phyloP scores from a whole-genome alignment of 176 grass and related monocot genomes.

The Lolium rigidum region DNA sequence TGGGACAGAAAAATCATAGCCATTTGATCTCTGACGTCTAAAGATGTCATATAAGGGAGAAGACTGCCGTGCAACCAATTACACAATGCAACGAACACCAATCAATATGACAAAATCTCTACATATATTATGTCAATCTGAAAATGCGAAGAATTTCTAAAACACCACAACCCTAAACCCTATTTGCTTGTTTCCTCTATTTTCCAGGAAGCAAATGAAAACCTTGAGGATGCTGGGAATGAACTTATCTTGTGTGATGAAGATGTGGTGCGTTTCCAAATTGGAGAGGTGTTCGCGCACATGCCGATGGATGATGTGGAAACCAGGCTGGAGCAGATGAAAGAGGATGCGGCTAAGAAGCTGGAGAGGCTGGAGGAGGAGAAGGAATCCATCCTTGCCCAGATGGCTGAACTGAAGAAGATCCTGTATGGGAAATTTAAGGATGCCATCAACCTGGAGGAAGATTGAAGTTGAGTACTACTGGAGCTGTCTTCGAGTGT shows the following conservation, averaged over 20 bases:
- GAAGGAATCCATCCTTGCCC: conserved; percentile 75
- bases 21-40: too few relatives aligned
- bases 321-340: conserved; percentile 87
- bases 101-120: too few relatives aligned
- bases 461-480: conserved; percentile 54
- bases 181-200: neutral
- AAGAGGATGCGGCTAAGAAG: conserved; percentile 80
- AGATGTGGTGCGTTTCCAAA: conserved; percentile 91
- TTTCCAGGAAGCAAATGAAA: conserved; percentile 89
- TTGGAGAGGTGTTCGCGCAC: conserved; percentile 90
- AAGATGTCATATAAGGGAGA: too few relatives aligned
- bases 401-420: conserved; percentile 91
- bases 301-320: conserved; percentile 90
- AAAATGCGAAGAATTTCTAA: too few relatives aligned
- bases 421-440: conserved; percentile 96
- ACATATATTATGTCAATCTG: too few relatives aligned
- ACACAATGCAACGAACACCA: too few relatives aligned
- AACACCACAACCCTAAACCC: neutral
- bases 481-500: neutral
- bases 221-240: conserved; percentile 89
- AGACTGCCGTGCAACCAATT: too few relatives aligned
- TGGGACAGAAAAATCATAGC: too few relatives aligned
- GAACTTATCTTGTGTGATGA: conserved; percentile 96
- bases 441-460: conserved; percentile 97
- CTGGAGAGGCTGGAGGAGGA: conserved; percentile 80